A percentile compares a stretch with the other conserved stretches of the same genome.
Conservation (phyloP, 306 rosid genomes). For the Castanopsis chinensis region DNA sequence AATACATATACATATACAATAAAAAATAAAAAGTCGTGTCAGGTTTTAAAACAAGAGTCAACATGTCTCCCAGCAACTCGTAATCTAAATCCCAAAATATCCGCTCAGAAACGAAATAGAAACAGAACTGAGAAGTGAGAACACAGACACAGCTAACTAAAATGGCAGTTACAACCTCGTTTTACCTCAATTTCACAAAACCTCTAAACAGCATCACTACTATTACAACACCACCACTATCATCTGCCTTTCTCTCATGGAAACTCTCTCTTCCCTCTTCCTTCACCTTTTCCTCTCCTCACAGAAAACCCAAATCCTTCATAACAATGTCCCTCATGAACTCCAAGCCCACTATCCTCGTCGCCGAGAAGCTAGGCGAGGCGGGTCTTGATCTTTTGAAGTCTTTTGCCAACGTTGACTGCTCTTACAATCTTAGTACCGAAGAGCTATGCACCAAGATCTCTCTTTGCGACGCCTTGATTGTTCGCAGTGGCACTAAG, state of each 20-base stretch:
- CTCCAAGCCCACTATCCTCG: conserved; percentile 7
- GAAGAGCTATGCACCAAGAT: conserved; percentile 13
- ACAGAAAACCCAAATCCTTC: not conserved
- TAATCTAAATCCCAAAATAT: not conserved
- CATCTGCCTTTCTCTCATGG: conserved; percentile 17
- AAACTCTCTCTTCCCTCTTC: not conserved
- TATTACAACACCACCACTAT: not conserved
- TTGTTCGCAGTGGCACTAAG: conserved; percentile 16
- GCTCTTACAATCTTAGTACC: conserved; percentile 7
- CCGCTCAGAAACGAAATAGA: not conserved
- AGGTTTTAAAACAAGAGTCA: no score
- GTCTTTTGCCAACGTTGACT: not conserved
- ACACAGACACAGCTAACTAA: not conserved
- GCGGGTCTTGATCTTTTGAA: conserved; percentile 1
- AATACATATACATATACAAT: no score
- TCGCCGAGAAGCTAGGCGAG: conserved; percentile 6
- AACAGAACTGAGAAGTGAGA: no score
- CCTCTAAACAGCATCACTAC: not conserved
- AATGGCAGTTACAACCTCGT: conserved; percentile 20
- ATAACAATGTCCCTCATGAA: not conserved
- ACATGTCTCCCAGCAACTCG: not conserved
- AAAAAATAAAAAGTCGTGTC: no score
- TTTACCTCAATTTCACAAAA: not conserved
- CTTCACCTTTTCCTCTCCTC: not conserved
- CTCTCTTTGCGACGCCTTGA: conserved; percentile 17